Percentiles rank a stretch among this genome's conserved stretches.
Conservation (phyloP, 1,284 basidiomycete genomes). For the Sanghuangporus weigelae region DNA sequence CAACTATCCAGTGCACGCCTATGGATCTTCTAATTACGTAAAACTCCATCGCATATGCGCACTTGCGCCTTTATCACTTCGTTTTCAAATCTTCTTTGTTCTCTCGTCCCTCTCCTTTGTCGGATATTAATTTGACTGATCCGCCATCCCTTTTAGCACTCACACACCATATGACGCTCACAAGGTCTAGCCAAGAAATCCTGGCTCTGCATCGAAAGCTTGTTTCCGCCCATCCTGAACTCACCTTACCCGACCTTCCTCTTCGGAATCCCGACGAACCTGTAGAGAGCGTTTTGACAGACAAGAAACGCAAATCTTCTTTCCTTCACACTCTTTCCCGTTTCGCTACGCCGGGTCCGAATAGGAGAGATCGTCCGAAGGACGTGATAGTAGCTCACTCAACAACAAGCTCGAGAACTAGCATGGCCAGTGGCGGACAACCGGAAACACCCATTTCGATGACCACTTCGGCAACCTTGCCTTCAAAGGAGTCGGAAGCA, state of each 20-base stretch:
- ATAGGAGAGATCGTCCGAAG: slow-evolving; percentile 25
- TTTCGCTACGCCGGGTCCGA: slow-evolving; percentile 61
- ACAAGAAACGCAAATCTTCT: slow-evolving; percentile 64
- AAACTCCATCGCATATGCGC: background rate
- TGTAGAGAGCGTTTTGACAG: slow-evolving; percentile 26
- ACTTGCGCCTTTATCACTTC: background rate
- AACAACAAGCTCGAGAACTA: slow-evolving; percentile 11
- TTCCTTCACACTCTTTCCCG: slow-evolving; percentile 80
- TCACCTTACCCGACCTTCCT: slow-evolving; percentile 58
- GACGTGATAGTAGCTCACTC: slow-evolving; percentile 10
- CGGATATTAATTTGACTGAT: background rate
- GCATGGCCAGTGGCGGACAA: slow-evolving; percentile 1
- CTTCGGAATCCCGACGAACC: slow-evolving; percentile 41
- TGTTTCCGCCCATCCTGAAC: slow-evolving; percentile 46
- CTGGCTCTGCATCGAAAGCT: slow-evolving; percentile 75
- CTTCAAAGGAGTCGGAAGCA: slow-evolving; percentile 15
- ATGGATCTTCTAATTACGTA: background rate
- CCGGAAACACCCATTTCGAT: background rate
- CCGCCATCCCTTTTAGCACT: slow-evolving; percentile 46
- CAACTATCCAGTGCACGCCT: background rate
- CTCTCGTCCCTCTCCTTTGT: background rate
- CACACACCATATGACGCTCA: slow-evolving; percentile 84
- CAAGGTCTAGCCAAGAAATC: slow-evolving; percentile 69
- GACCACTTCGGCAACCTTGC: slow-evolving; percentile 15
- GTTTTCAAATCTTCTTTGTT: background rate